Base-by-base conservation (phyloP, 257 asterid genomes). In the Lithospermum erythrorhizon region DNA sequence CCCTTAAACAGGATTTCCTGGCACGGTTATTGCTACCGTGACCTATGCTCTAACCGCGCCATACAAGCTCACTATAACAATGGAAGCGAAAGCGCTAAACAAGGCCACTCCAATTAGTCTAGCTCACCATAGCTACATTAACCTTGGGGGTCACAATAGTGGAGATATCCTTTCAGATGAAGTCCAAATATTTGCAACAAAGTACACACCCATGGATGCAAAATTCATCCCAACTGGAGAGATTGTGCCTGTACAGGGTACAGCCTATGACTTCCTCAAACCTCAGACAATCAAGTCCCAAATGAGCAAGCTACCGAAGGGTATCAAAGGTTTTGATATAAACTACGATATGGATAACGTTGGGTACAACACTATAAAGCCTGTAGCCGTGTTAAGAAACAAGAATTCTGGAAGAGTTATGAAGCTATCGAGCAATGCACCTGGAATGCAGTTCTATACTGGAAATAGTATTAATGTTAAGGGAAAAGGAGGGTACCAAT, bases 31-130 rank as follows among this genome's bases (percentile, higher is more conserved):
- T 22, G 73, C 65, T 29, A 37, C 35, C 9, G 77, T 72, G 13
- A 72, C 57, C 22, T 68, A 54, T 5, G 41, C 69, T 20, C 3
- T 63, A 8, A 23, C 21, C 6, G 61, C 62, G 11, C 47, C 47
- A 6, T 57, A 55, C 68, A 67, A 51, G 29, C 70, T 63, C 13
- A 41, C 60, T 3, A 62, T 69, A 21, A 62, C 45, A 53, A 19
- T 72, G 58, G 19, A 63, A 53, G 77, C 73, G 14, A 22, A 63
- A n/a, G 53, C 73, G 17, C 55, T 56, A 45, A 67, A 72, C 53
- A 67, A 68, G 70, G 73, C 67, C 35, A 72, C 77, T 9, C 77
- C 73, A 45, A 64, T 72, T 32, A 72, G 62, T 57, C 59, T 72
- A 27, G 68, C 73, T 57, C 72, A 68, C 52, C 77, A 72, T 61